A percentile compares a stretch with the other conserved stretches of the same genome.
These are phyloP conservation scores for Aspergillus sojae DNA, from an alignment of 2,329 filamentous ascomycete genomes.

Conservation along the genomic window DNA sequence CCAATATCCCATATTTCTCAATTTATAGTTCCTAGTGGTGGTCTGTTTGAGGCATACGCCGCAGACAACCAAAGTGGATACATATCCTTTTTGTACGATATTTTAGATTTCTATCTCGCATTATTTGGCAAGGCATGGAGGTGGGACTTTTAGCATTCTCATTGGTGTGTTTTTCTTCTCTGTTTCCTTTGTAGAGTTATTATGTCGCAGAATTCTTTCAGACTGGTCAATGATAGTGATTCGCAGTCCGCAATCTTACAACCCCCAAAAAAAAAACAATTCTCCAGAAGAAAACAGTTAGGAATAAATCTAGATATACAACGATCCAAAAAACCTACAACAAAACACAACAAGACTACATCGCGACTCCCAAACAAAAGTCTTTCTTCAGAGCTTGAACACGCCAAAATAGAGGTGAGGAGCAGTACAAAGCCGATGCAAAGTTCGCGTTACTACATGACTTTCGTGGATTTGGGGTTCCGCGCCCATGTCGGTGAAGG, in stretches of 20 bases:
- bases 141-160: neutral
- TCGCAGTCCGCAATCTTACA: neutral
- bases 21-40: neutral
- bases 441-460: constrained; percentile 3
- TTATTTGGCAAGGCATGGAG: constrained; percentile 8
- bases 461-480: neutral
- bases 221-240: neutral
- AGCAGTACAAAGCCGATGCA: neutral
- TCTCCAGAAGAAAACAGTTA: neutral
- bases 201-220: neutral
- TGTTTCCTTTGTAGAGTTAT: neutral
- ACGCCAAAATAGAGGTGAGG: constrained; percentile 1
- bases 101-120: constrained; percentile 12
- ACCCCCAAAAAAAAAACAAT: neutral
- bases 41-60: neutral
- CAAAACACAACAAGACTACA: neutral
- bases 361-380: neutral
- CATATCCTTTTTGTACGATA: constrained; percentile 14
- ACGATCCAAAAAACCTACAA: neutral
- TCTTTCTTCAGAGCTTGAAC: neutral
- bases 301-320: neutral
- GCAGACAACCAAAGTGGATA: neutral
- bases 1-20: neutral
- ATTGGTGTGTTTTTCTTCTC: neutral
- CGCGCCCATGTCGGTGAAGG: neutral